Conservation (phyloP, 2,329 filamentous ascomycete genomes). For the Akanthomyces lecanii region DNA sequence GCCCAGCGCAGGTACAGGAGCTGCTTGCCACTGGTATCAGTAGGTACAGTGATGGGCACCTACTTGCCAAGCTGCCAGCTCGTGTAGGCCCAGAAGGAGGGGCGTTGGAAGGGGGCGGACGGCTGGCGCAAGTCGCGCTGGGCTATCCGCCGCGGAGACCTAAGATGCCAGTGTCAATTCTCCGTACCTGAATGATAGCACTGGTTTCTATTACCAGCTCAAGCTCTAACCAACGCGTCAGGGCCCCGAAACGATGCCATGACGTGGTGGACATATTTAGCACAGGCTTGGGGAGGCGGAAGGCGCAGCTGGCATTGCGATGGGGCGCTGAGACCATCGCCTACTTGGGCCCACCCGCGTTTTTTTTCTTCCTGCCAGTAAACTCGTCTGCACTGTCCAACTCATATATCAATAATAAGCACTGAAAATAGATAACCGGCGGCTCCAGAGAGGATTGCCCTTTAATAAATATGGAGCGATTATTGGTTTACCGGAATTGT, state of each 20-base stretch:
- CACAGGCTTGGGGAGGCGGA: not conserved
- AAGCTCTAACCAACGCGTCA: not conserved
- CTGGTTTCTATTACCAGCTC: not conserved
- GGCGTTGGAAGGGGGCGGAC: not conserved
- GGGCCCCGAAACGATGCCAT: not conserved
- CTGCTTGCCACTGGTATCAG: too few relatives aligned
- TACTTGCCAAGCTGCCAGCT: too few relatives aligned
- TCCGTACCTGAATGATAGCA: too few relatives aligned
- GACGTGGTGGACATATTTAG: not conserved
- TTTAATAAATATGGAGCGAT: too few relatives aligned
- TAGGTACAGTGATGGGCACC: not conserved
- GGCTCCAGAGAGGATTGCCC: too few relatives aligned
- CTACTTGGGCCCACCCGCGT: too few relatives aligned
- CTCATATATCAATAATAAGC: not conserved
- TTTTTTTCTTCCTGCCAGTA: not conserved
- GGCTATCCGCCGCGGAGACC: too few relatives aligned
- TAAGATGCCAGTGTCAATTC: too few relatives aligned
- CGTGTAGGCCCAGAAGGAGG: too few relatives aligned
- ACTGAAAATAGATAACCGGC: not conserved
- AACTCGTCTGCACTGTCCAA: too few relatives aligned
- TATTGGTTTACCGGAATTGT: too few relatives aligned
- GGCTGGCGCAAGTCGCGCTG: too few relatives aligned
- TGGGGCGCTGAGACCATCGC: not conserved
- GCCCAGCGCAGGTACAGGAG: not conserved
- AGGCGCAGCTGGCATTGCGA: slow-evolving; percentile 4